Evolutionary conservation across 2,329 filamentous ascomycete species (phyloP).

Genomic region (Dryadomyces sulphureus): DNA sequence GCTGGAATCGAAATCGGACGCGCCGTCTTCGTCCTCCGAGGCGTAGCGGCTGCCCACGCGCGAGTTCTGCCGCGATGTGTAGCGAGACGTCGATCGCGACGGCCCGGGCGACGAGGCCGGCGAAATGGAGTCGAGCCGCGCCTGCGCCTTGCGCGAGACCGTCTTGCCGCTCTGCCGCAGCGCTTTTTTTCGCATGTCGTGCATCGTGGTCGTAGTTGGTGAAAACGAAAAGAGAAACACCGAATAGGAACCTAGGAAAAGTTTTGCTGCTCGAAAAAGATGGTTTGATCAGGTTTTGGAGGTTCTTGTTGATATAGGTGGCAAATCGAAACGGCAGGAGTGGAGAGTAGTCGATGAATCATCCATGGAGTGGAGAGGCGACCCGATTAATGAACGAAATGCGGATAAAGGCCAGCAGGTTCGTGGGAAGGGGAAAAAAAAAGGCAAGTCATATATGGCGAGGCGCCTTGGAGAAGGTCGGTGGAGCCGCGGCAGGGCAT

Average conservation of each 20-base stretch:
- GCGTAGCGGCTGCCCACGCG: constrained; percentile 39
- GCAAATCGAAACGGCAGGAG: too few relatives aligned
- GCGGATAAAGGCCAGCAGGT: too few relatives aligned
- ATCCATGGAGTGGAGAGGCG: neutral
- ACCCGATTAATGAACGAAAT: too few relatives aligned
- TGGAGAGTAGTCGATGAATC: neutral
- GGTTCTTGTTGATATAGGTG: too few relatives aligned
- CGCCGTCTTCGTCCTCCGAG: constrained; percentile 45
- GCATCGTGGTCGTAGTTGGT: constrained; percentile 28
- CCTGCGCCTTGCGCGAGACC: constrained; percentile 50
- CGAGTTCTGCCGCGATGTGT: constrained; percentile 42
- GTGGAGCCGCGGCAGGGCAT: neutral
- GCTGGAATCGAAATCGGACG: neutral
- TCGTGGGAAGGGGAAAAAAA: too few relatives aligned
- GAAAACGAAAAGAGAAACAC: too few relatives aligned
- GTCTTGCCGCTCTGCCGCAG: constrained; percentile 59
- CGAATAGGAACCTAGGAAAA: too few relatives aligned
- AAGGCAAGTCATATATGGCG: neutral
- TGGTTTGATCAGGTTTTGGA: too few relatives aligned
- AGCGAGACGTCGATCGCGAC: constrained; percentile 32
- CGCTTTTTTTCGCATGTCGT: constrained; percentile 51
- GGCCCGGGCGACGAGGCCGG: too few relatives aligned
- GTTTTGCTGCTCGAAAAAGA: too few relatives aligned
- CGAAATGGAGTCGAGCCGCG: constrained; percentile 29
- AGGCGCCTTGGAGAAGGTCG: neutral